Evolutionary conservation across 768 basidiomycete genomes (phyloP).

Genomic region (Lanmaoa rubissima): DNA sequence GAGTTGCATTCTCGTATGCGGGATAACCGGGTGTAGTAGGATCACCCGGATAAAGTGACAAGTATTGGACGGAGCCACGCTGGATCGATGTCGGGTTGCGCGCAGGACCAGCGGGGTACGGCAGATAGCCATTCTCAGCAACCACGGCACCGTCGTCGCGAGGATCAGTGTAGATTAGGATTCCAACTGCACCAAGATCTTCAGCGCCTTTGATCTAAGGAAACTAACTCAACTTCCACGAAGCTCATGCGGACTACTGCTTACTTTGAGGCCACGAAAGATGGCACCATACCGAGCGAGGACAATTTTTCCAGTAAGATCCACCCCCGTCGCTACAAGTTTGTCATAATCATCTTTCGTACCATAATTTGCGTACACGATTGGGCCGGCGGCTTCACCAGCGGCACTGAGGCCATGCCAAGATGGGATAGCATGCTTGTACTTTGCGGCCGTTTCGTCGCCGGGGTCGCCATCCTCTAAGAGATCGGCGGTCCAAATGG

Average conservation of each 20-base stretch:
- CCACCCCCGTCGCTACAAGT: slow-evolving; percentile 60
- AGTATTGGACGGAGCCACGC: slow-evolving; percentile 77
- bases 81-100: slow-evolving; percentile 81
- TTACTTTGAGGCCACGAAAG: slow-evolving; percentile 85
- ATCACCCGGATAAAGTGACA: slow-evolving; percentile 66
- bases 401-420: slow-evolving; percentile 84
- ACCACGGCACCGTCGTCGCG: slow-evolving; percentile 83
- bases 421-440: slow-evolving; percentile 65
- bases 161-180: slow-evolving; percentile 83
- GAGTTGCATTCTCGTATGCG: slow-evolving; percentile 78
- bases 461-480: slow-evolving; percentile 65
- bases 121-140: slow-evolving; percentile 67
- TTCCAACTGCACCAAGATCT: slow-evolving; percentile 75
- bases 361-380: slow-evolving; percentile 83
- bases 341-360: slow-evolving; percentile 66
- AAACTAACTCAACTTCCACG: slow-evolving; percentile 8
- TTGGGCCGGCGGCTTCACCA: slow-evolving; percentile 68
- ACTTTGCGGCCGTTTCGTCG: slow-evolving; percentile 70
- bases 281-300: slow-evolving; percentile 72
- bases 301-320: slow-evolving; percentile 76
- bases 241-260: slow-evolving; percentile 4
- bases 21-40: slow-evolving; percentile 88
- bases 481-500: slow-evolving; percentile 69
- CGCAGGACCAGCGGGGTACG: slow-evolving; percentile 80
- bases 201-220: slow-evolving; percentile 75